Percentiles rank a stretch among this genome's conserved stretches.
Conservation (phyloP, 805 yeast species). For the Candida yuanshanica region DNA sequence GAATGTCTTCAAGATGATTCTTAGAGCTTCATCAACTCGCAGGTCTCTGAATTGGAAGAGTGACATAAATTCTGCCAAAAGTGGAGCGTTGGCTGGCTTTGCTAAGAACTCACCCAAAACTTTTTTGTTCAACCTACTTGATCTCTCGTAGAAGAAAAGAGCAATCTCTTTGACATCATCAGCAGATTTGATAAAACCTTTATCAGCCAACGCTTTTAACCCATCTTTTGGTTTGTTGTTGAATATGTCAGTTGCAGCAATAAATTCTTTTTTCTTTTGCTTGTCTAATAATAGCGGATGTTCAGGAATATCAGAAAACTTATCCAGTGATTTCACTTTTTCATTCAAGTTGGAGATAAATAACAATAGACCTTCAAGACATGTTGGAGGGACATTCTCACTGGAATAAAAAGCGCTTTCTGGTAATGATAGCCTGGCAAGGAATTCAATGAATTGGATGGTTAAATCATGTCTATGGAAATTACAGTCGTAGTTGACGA, state of each 20-base stretch:
- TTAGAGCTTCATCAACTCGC: slow-evolving; percentile 89
- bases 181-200: slow-evolving; percentile 52
- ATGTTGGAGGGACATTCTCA: slow-evolving; percentile 86
- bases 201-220: slow-evolving; percentile 52
- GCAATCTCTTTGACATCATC: slow-evolving; percentile 63
- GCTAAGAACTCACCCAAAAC: slow-evolving; percentile 83
- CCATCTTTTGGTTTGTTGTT: slow-evolving; percentile 80
- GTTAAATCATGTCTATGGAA: slow-evolving; percentile 79
- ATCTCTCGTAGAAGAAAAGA: slow-evolving; percentile 65
- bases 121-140: slow-evolving; percentile 81
- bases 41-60: slow-evolving; percentile 69
- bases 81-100: slow-evolving; percentile 57
- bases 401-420: slow-evolving; percentile 78
- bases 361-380: slow-evolving; percentile 80
- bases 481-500: slow-evolving; percentile 85
- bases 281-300: slow-evolving; percentile 26
- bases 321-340: slow-evolving; percentile 27
- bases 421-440: slow-evolving; percentile 77
- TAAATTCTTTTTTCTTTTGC: slow-evolving; percentile 63
- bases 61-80: slow-evolving; percentile 59
- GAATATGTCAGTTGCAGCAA: slow-evolving; percentile 67
- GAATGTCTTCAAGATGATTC: slow-evolving; percentile 75
- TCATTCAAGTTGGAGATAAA: slow-evolving; percentile 58
- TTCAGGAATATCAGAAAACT: slow-evolving; percentile 14
- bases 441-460: slow-evolving; percentile 55